Percentiles rank a stretch among this genome's conserved stretches.
phyloP scores from a whole-genome alignment of 306 rosid species.

The Astragalus glycyphyllos region DNA sequence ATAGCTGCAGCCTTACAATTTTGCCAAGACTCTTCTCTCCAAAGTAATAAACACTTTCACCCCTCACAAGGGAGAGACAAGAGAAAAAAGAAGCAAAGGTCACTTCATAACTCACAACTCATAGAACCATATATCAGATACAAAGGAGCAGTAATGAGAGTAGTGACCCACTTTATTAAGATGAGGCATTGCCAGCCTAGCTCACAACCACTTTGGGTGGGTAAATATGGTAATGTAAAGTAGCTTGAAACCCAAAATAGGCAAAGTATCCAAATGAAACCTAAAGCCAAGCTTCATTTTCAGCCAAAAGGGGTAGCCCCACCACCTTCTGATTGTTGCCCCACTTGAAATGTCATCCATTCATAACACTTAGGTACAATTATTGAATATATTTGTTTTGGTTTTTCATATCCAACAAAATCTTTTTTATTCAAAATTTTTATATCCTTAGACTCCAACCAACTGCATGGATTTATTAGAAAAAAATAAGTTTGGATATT shows the following conservation, averaged over 20 bases:
- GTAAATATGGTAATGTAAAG: slow-evolving; percentile 40
- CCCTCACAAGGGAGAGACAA: background rate
- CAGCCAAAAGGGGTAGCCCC: slow-evolving; percentile 56
- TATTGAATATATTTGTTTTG: slow-evolving; percentile 57
- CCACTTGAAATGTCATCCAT: slow-evolving; percentile 61
- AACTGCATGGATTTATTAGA: slow-evolving; percentile 40
- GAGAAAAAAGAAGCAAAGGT: background rate
- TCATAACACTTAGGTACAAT: slow-evolving; percentile 57
- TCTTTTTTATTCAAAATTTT: slow-evolving; percentile 38
- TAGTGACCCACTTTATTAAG: slow-evolving; percentile 48
- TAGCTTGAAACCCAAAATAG: slow-evolving; percentile 42
- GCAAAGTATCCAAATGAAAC: slow-evolving; percentile 47
- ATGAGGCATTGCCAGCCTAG: slow-evolving; percentile 70
- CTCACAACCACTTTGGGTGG: slow-evolving; percentile 54
- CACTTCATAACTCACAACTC: slow-evolving; percentile 8
- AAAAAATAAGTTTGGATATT: slow-evolving; percentile 1
- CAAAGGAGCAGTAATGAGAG: slow-evolving; percentile 44
- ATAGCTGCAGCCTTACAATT: no score
- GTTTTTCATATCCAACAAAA: slow-evolving; percentile 44
- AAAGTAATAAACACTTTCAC: background rate
- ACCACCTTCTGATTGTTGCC: slow-evolving; percentile 57
- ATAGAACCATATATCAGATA: slow-evolving; percentile 39
- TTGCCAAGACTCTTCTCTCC: no score
- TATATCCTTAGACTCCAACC: slow-evolving; percentile 46
- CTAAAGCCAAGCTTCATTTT: slow-evolving; percentile 56